Base-by-base conservation (phyloP, 495 filamentous ascomycete species). In the Acidiella bohemica region DNA sequence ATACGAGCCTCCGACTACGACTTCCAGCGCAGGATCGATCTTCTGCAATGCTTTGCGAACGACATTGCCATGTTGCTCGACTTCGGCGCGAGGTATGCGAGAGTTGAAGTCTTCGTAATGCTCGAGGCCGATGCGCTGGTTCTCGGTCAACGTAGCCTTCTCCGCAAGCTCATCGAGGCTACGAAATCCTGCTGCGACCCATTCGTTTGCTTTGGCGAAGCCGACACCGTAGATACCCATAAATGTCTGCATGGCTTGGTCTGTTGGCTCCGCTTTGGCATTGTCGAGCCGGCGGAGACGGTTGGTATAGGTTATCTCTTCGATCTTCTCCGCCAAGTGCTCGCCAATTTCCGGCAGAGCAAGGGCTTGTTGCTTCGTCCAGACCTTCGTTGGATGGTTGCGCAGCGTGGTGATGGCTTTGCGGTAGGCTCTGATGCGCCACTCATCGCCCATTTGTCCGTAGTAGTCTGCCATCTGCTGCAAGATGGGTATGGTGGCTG, bases 381-480 rank as follows among this genome's bases (percentile, higher is more conserved):
- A 61, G 43, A 95, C 76, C 51, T 74, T 79, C 39, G 59, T 63
- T 0, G 59, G 53, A 43, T 93, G 83, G 19, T 71, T 75, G 12
- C 71, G 68, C 26, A 97, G 67, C 2, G 75, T 80, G 28, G 67
- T 57, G 44, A 93, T 83, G 4, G 75, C 85, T 55, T 80, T 82
- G 17, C 86, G 77, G 54, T 95, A 95, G 14, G 84, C 80, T 2
- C 73, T 57, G 0, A 67, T 67, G 4, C 84, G 75, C 82, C 87
- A 97, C n/a, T 74, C 67, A 51, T 97, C 90, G 9, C 72, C 65
- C 5, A 67, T 74, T 11, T 75, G 67, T 2, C 65, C 73, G 56
- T 94, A 94, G 59, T 92, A 84, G 40, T 81, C 74, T 35, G 72
- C 66, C 84, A 95, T 88, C 47, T 81, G 65, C 47, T 87, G 72